phyloP scores from a whole-genome alignment of 169 alveolate genomes.

The Plasmodium relictum region DNA sequence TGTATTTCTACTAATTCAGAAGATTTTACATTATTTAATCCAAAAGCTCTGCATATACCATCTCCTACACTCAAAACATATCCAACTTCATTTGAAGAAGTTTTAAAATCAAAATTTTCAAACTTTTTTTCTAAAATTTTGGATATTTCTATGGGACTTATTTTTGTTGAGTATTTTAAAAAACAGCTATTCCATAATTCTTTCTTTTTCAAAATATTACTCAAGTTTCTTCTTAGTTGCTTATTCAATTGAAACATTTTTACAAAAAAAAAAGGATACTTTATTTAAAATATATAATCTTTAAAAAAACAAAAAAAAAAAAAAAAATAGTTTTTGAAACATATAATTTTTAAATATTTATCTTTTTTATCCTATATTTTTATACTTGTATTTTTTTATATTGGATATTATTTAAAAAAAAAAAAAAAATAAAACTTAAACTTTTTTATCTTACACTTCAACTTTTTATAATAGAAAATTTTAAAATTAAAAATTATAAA shows the following conservation, averaged over 20 bases:
- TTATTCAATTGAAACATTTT: background rate
- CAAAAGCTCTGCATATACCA: constrained; percentile 98
- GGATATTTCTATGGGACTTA: constrained; percentile 91
- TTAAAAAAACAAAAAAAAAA: constrained; percentile 9
- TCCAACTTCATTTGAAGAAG: constrained; percentile 91
- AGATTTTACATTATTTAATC: constrained; percentile 95
- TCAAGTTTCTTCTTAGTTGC: constrained; percentile 20
- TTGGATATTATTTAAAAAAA: background rate
- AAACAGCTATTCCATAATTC: constrained; percentile 5
- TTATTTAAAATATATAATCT: background rate
- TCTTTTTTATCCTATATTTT: background rate
- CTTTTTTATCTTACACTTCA: background rate
- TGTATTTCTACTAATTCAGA: constrained; percentile 97
- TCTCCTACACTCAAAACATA: constrained; percentile 97
- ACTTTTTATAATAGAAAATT: background rate
- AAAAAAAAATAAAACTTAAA: background rate
- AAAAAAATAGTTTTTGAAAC: background rate
- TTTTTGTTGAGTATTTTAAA: constrained; percentile 81
- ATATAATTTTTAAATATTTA: too few species aligned
- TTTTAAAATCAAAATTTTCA: constrained; percentile 87
- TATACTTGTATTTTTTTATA: background rate
- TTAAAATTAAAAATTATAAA: too few species aligned
- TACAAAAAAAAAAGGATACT: too few species aligned
- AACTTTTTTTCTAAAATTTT: constrained; percentile 86
- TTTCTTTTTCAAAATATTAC: constrained; percentile 10